Conservation (phyloP, 2,329 filamentous ascomycete species). For the Daldinia eschscholtzii region DNA sequence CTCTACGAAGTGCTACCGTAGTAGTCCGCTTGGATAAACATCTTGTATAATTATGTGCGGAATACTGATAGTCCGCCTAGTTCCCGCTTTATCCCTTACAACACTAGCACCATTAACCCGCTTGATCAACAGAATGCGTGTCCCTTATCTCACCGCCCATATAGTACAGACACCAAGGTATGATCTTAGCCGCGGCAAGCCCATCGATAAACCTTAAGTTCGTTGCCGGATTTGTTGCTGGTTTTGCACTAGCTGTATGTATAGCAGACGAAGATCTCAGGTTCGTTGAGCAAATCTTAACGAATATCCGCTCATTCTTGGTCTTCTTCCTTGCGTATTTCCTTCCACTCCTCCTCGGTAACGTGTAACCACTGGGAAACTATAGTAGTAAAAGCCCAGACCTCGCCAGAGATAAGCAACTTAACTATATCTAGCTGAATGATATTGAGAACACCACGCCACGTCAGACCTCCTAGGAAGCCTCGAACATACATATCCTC, state of each 20-base stretch:
- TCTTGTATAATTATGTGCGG: slow-evolving; percentile 11
- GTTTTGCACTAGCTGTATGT: not conserved
- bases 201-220: slow-evolving; percentile 7
- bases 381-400: slow-evolving; percentile 60
- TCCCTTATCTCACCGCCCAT: slow-evolving; percentile 8
- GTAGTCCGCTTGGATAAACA: slow-evolving; percentile 42
- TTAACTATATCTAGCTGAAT: slow-evolving; percentile 61
- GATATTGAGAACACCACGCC: slow-evolving; percentile 60
- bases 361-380: slow-evolving; percentile 57
- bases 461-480: slow-evolving; percentile 55
- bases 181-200: slow-evolving; percentile 10
- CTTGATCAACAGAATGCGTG: slow-evolving; percentile 4
- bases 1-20: slow-evolving; percentile 35
- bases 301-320: slow-evolving; percentile 19
- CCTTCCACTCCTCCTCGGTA: slow-evolving; percentile 60
- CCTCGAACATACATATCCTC: slow-evolving; percentile 57
- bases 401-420: slow-evolving; percentile 58
- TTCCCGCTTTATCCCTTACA: slow-evolving; percentile 2
- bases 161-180: slow-evolving; percentile 18
- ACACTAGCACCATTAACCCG: slow-evolving; percentile 27
- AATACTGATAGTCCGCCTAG: not conserved
- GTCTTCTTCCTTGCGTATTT: slow-evolving; percentile 21
- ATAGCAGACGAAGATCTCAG: not conserved
- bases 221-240: slow-evolving; percentile 1
- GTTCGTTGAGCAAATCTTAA: slow-evolving; percentile 1